Evolutionary conservation across 768 basidiomycete genomes (phyloP).

Genomic region (Pleurotus sapidus): DNA sequence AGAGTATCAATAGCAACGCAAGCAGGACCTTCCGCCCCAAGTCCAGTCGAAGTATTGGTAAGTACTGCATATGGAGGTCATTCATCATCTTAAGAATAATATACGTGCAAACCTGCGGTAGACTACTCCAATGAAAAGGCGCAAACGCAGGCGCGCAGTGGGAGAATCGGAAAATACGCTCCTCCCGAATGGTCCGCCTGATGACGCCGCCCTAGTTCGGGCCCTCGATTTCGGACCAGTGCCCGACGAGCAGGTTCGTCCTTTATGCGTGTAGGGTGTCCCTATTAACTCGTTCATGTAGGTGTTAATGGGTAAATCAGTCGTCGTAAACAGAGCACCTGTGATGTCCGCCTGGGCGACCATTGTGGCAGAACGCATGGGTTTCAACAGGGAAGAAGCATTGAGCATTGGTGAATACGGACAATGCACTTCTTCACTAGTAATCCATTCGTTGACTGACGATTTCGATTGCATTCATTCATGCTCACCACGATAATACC

Average conservation of each 20-base stretch:
- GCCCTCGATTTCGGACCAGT: conserved; percentile 73
- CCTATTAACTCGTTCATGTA: conserved; percentile 22
- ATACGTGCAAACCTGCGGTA: conserved; percentile 13
- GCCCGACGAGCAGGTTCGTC: conserved; percentile 58
- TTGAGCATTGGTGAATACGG: conserved; percentile 73
- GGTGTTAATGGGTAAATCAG: conserved; percentile 57
- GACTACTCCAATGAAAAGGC: conserved; percentile 47
- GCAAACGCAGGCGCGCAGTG: conserved; percentile 41
- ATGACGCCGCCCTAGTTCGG: conserved; percentile 48
- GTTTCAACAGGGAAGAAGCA: conserved; percentile 87
- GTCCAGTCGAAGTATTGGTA: conserved; percentile 29
- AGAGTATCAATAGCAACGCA: conserved; percentile 8
- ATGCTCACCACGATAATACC: no score
- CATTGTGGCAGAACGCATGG: conserved; percentile 80
- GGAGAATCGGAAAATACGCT: conserved; percentile 49
- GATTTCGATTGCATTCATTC: no score
- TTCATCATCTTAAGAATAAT: conserved; percentile 3
- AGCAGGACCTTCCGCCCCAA: conserved; percentile 17
- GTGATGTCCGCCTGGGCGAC: conserved; percentile 94
- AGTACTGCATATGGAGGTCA: conserved; percentile 1
- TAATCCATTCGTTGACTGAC: no score
- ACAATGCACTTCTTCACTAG: background rate
- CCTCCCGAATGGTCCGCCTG: conserved; percentile 46
- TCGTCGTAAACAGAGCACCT: conserved; percentile 87
- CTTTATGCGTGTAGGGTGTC: background rate